These are phyloP conservation scores for Terana coerulea DNA, from an alignment of 768 basidiomycete species.

Conservation along the genomic window DNA sequence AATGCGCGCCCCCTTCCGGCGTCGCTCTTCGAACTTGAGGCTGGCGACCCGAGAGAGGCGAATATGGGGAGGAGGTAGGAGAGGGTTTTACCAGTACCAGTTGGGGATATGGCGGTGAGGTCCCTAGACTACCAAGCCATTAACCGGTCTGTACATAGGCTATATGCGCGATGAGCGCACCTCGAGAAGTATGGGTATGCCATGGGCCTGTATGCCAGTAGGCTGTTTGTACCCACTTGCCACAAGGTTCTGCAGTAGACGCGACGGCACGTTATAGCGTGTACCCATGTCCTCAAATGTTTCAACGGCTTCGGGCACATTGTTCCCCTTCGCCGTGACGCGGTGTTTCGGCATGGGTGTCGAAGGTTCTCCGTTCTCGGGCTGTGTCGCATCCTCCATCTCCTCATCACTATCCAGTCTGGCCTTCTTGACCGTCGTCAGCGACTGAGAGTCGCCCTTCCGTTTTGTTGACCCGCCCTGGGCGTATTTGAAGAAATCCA, in stretches of 20 bases:
- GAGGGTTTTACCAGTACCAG: slow-evolving; percentile 96
- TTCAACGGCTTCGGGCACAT: slow-evolving; percentile 57
- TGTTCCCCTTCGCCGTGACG: slow-evolving; percentile 70
- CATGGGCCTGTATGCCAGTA: slow-evolving; percentile 79
- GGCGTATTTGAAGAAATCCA: slow-evolving; percentile 93
- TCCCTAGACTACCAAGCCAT: no score
- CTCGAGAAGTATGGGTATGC: slow-evolving; percentile 76
- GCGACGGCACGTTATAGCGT: slow-evolving; percentile 54
- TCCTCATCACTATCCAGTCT: slow-evolving; percentile 19
- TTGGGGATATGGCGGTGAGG: slow-evolving; percentile 92
- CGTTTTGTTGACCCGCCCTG: slow-evolving; percentile 52
- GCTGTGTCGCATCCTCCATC: slow-evolving; percentile 12
- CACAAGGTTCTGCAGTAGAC: slow-evolving; percentile 60
- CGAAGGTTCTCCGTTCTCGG: slow-evolving; percentile 6
- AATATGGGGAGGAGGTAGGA: slow-evolving; percentile 88
- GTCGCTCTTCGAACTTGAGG: slow-evolving; percentile 41
- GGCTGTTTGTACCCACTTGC: slow-evolving; percentile 60
- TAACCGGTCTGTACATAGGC: no score
- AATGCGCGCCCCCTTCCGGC: slow-evolving; percentile 66
- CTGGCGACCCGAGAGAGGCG: slow-evolving; percentile 50
- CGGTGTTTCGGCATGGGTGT: slow-evolving; percentile 47
- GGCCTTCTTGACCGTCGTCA: slow-evolving; percentile 24
- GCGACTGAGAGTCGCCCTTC: slow-evolving; percentile 31
- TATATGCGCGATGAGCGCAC: no score
- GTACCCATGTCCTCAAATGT: slow-evolving; percentile 57